phyloP scores from a whole-genome alignment of 164 flowering plant genomes.

The Vitis cinerea region DNA sequence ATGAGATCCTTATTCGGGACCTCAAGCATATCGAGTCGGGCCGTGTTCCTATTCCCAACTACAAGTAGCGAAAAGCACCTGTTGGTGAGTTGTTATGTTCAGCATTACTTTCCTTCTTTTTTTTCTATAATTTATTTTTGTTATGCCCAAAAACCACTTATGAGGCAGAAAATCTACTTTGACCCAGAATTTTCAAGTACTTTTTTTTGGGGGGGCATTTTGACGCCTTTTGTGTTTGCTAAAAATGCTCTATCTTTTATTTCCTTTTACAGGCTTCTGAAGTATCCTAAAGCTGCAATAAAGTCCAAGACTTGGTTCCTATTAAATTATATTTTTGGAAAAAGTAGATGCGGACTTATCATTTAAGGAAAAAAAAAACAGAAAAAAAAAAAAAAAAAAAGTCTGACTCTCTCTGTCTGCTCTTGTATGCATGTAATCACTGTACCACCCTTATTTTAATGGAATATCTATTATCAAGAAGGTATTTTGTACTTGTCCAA shows the following conservation, averaged over 20 bases:
- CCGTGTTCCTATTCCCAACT: conserved; percentile 31
- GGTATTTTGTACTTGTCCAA: background rate
- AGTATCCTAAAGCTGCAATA: conserved; percentile 11
- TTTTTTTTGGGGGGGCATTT: background rate
- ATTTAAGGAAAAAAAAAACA: background rate
- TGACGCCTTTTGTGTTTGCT: background rate
- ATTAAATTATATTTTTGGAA: background rate
- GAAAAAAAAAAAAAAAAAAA: background rate
- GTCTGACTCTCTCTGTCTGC: background rate
- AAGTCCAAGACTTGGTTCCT: background rate
- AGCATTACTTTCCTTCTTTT: no score
- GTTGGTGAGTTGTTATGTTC: background rate
- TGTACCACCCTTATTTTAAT: conserved; percentile 1
- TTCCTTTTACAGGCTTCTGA: conserved; percentile 12
- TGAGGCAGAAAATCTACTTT: no score
- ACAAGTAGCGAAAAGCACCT: conserved; percentile 8
- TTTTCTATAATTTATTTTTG: no score
- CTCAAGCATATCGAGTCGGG: conserved; percentile 39
- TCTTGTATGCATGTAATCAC: background rate
- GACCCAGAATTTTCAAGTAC: no score
- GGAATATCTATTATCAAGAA: background rate
- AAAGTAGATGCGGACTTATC: background rate
- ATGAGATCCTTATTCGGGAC: conserved; percentile 37
- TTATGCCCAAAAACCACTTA: no score
- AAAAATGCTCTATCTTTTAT: background rate